Base-by-base conservation (phyloP, 1,284 basidiomycete species). In the Cerioporus squamosus region DNA sequence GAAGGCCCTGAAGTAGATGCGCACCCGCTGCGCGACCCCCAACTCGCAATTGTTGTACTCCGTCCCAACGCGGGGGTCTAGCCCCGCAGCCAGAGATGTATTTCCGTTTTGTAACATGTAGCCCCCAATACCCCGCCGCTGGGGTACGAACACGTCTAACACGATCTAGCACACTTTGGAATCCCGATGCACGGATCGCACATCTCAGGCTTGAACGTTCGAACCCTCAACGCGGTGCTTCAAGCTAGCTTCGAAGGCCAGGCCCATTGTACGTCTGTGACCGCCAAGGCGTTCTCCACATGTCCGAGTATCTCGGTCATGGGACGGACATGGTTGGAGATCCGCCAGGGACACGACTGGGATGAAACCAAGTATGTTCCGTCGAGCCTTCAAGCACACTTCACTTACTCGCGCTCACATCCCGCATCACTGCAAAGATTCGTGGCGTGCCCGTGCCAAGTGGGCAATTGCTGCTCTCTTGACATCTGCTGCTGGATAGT, bases 1-100 rank as follows among this genome's bases (percentile, higher is more conserved):
- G 76, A 87, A 87, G 65, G 87, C 88, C 1, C 70, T 91, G 73
- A 91, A 90, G 74, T 90, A 77, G 73, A 51, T 20, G 44, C 26
- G 42, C 33, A 24, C 14, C 15, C 31, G 22, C 10, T 6, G 15
- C 18, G 29, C 46, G 18, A 47, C 3, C 14, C 29, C 33, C 33
- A 36, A 36, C 33, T 36, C 46, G n/a, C 26, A 33, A 36, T 10
- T 49, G 33, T 36, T 50, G 53, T 49, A 36, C 24, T 51, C 20
- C 31, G 26, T 33, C 33, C 6, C 8, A 36, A 36, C 33, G 33
- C 33, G 14, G 8, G n/a, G 33, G 33, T 46, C 47, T 45, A 46
- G 50, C 49, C 48, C 45, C 50, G 54, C 47, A 49, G 44, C 22
- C 53, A 54, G 45, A 63, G 54, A 53, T 60, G 65, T 67, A 62